Evolutionary conservation across 1,139 yeast species (phyloP).

Genomic region (Geotrichum reessii): DNA sequence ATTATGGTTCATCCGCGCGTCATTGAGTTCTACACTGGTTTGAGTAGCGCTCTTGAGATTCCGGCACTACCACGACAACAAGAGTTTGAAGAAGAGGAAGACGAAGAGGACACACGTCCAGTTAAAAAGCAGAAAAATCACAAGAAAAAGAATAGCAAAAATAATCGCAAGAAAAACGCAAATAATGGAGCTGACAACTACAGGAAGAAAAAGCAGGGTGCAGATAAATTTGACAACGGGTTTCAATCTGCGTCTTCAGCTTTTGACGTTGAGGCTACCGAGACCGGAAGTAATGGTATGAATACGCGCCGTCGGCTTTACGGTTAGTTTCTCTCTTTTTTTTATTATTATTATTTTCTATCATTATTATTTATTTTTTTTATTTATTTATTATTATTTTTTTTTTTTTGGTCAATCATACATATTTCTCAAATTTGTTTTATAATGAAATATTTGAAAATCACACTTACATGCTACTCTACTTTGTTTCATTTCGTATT

Average conservation of each 20-base stretch:
- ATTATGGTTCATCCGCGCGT: conserved; percentile 63
- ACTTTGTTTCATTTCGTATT: no score
- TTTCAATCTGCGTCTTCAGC: neutral
- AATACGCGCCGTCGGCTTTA: neutral
- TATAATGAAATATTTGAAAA: no score
- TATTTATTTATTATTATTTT: no score
- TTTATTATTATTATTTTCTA: neutral
- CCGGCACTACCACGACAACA: neutral
- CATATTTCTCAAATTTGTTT: no score
- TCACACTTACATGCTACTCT: no score
- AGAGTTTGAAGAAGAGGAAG: conserved; percentile 3
- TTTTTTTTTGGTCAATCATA: no score
- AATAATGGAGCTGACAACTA: neutral
- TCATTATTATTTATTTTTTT: no score
- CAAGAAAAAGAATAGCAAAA: neutral
- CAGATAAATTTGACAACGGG: neutral
- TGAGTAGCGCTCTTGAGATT: conserved; percentile 16
- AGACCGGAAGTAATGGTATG: neutral
- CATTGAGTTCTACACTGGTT: conserved; percentile 46
- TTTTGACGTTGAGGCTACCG: neutral
- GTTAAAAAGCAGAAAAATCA: neutral
- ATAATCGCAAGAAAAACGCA: neutral
- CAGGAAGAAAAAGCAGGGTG: neutral
- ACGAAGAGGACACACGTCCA: neutral
- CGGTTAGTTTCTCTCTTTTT: neutral